Evolutionary conservation across 2,329 filamentous ascomycete species (phyloP), one percentile per base, ranked within the genome.

Genomic region (Mollisiaceae sp.): DNA sequence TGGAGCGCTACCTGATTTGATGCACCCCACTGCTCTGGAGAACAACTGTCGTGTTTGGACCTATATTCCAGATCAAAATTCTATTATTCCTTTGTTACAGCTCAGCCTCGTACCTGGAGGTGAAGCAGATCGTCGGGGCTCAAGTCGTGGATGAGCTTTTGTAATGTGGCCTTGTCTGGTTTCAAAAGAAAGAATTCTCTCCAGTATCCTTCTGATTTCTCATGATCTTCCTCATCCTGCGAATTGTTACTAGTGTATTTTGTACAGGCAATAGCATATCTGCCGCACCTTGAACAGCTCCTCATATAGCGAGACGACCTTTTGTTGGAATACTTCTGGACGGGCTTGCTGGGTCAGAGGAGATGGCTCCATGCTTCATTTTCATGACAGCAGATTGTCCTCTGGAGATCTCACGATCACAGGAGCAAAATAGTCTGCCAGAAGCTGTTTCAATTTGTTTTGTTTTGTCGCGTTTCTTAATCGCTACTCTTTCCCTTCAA

Each of bases 201-300:
- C 95, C 95, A 99, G 80, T 97, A 99, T 52, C 93, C 94, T 67
- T 97, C 93, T 0, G 92, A 86, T 68, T 90, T 90, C 35, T 93
- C 90, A 60, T 82, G 79, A 65, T 88, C 85, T 67, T 91, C 85
- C 62, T 88, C 85, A 69, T 90, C 87, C 80, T 91, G 73, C 73
- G 70, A 74, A 66, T 64, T 62, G 66, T 73, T 67, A 72, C 68
- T 63, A 18, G 8, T 64, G 58, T 22, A 41, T 22, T 61, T 52
- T 39, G 56, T n/a, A 61, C n/a, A 41, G 24, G n/a, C n/a, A 38
- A 47, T 6, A 20, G 35, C 8, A 9, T 32, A 32, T 59, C n/a
- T 62, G 50, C 63, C 72, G 60, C 60, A 90, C 88, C 86, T 88
- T 88, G 82, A 98, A 94, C 22, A 98, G 83, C 70, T 87, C 85